Conservation (phyloP, 148 eudicot species). For the Rhododendron simsii region DNA sequence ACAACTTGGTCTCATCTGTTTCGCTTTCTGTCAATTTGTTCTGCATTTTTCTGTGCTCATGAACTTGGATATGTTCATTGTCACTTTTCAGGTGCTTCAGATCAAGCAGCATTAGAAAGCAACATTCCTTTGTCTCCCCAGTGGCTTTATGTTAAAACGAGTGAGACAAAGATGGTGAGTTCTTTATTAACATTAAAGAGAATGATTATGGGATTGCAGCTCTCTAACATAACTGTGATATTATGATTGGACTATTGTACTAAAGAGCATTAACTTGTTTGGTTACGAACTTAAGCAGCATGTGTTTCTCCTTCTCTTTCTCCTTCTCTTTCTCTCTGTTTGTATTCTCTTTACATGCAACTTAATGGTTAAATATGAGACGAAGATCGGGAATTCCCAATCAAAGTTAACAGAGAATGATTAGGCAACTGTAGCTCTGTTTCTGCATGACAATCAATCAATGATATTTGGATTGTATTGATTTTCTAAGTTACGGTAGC, state of each 20-base stretch:
- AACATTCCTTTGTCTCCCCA: constrained; percentile 96
- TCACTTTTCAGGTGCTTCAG: constrained; percentile 28
- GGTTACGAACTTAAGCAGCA: too few relatives aligned
- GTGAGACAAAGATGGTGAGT: constrained; percentile 67
- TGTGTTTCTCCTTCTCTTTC: neutral
- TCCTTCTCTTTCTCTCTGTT: neutral
- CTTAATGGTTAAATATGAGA: constrained; percentile 15
- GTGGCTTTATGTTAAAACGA: constrained; percentile 87
- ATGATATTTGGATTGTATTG: neutral
- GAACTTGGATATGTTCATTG: neutral
- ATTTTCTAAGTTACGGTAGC: neutral
- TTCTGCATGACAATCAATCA: neutral
- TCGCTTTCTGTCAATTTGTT: neutral
- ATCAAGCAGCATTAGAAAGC: constrained; percentile 71
- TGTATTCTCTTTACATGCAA: neutral
- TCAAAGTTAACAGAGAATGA: neutral
- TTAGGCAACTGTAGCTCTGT: neutral
- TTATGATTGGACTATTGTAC: neutral
- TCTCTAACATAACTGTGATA: neutral
- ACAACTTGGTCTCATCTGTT: neutral
- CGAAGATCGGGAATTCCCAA: constrained; percentile 50
- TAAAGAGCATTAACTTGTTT: neutral
- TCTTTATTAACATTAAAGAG: neutral
- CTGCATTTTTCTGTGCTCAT: neutral
- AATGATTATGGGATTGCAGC: neutral